These are phyloP conservation scores for Stramenopiles sp. DNA, from an alignment of 352 stramenopile species.

Conservation along the genomic window DNA sequence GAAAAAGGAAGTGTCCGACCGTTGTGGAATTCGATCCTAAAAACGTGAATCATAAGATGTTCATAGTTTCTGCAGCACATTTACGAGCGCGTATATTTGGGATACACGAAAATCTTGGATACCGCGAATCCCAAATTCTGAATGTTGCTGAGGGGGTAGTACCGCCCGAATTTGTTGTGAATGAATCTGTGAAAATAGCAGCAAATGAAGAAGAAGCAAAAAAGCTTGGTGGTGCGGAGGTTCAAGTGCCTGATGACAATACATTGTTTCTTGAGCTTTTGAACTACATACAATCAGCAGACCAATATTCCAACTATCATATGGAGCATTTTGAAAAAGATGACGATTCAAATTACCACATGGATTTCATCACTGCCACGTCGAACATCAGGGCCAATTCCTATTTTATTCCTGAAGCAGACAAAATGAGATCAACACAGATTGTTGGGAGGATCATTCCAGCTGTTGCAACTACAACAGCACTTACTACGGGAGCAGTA, in stretches of 20 bases:
- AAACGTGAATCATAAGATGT: slow-evolving; percentile 79
- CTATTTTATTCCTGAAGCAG: background rate
- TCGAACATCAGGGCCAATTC: background rate
- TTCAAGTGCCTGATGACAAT: background rate
- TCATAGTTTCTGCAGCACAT: slow-evolving; percentile 81
- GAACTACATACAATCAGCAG: background rate
- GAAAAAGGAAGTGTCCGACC: slow-evolving; percentile 82
- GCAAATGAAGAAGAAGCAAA: background rate
- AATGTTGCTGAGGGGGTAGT: background rate
- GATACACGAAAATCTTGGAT: no score
- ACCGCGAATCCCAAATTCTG: no score
- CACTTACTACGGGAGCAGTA: background rate
- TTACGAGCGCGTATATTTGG: slow-evolving; percentile 81
- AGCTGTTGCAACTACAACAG: background rate
- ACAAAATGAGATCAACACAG: background rate
- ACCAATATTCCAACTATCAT: background rate
- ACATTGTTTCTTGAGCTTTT: background rate
- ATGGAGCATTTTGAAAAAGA: background rate
- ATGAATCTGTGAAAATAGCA: background rate
- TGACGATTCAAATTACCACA: background rate
- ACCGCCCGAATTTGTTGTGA: background rate
- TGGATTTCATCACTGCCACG: background rate
- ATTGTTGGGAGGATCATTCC: background rate
- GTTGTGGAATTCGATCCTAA: slow-evolving; percentile 68
- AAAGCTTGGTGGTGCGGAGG: background rate